Evolutionary conservation across 169 alveolate species (phyloP).

Genomic region (Cytauxzoon felis): DNA sequence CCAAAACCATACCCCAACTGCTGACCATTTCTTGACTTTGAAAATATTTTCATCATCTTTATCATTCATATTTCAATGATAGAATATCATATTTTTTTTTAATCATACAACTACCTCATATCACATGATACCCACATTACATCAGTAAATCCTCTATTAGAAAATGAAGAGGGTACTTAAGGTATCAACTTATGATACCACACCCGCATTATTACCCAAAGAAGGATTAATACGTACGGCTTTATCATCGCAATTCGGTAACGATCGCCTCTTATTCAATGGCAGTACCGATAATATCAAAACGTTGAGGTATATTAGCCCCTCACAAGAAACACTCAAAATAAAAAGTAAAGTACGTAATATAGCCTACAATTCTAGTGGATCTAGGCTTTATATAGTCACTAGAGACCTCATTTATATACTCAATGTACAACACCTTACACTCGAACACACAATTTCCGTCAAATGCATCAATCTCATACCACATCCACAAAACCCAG

Average conservation of each 20-base stretch:
- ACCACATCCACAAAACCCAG: slow-evolving; percentile 48
- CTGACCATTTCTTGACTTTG: slow-evolving; percentile 91
- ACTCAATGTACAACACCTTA: slow-evolving; percentile 14
- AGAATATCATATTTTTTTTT: no score
- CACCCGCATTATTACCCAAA: slow-evolving; percentile 48
- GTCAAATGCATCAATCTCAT: slow-evolving; percentile 23
- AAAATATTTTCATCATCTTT: slow-evolving; percentile 46
- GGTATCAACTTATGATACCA: slow-evolving; percentile 29
- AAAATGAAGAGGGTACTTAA: slow-evolving; percentile 13
- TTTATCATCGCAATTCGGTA: slow-evolving; percentile 24
- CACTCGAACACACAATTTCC: slow-evolving; percentile 12
- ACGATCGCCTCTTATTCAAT: slow-evolving; percentile 8
- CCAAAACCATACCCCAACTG: slow-evolving; percentile 99
- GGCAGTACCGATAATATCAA: slow-evolving; percentile 5
- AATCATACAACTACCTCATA: no score
- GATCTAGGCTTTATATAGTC: slow-evolving; percentile 40
- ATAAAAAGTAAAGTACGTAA: slow-evolving; percentile 44
- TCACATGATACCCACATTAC: no score
- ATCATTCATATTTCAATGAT: slow-evolving; percentile 14
- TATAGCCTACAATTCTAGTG: slow-evolving; percentile 40
- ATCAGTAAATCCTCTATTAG: no score
- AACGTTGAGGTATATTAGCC: background rate
- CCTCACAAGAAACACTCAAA: slow-evolving; percentile 31
- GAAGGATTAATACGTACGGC: slow-evolving; percentile 9
- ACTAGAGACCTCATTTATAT: slow-evolving; percentile 39